phyloP scores from a whole-genome alignment of 768 basidiomycete genomes.

The Podaxis pistillaris region DNA sequence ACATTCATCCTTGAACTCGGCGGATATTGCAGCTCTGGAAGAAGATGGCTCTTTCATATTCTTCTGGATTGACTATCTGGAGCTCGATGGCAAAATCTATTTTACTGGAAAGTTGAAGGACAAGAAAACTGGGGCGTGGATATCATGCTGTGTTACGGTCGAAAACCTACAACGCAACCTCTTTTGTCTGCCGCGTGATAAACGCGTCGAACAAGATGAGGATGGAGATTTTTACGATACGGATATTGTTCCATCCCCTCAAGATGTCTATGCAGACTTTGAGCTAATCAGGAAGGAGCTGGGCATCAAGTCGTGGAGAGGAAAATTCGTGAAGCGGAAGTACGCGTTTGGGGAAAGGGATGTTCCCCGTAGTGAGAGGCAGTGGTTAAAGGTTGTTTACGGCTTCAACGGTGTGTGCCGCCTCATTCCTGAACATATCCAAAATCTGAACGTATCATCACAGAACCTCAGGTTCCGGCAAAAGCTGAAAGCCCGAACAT shows the following conservation, averaged over 20 bases:
- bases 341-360: constrained; percentile 90
- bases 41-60: constrained; percentile 83
- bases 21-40: constrained; percentile 63
- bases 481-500: constrained; percentile 82
- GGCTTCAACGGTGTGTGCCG: constrained; percentile 70
- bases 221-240: constrained; percentile 66
- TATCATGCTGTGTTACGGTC: constrained; percentile 86
- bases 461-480: constrained; percentile 74
- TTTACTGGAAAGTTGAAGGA: constrained; percentile 92
- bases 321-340: constrained; percentile 82
- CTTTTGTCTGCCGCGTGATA: constrained; percentile 79
- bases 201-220: constrained; percentile 54
- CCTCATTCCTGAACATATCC: not conserved
- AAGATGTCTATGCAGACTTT: constrained; percentile 82
- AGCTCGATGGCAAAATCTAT: constrained; percentile 80
- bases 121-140: constrained; percentile 62
- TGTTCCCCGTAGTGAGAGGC: constrained; percentile 72
- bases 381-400: constrained; percentile 95
- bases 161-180: constrained; percentile 87
- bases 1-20: constrained; percentile 33
- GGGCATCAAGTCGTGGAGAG: constrained; percentile 74
- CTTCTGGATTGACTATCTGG: constrained; percentile 96
- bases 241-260: constrained; percentile 65
- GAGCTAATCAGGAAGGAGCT: constrained; percentile 71
- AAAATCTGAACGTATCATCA: constrained; percentile 1